These are phyloP conservation scores for Fusarium kyushuense DNA, from an alignment of 2,329 filamentous ascomycete species.

Conservation along the genomic window DNA sequence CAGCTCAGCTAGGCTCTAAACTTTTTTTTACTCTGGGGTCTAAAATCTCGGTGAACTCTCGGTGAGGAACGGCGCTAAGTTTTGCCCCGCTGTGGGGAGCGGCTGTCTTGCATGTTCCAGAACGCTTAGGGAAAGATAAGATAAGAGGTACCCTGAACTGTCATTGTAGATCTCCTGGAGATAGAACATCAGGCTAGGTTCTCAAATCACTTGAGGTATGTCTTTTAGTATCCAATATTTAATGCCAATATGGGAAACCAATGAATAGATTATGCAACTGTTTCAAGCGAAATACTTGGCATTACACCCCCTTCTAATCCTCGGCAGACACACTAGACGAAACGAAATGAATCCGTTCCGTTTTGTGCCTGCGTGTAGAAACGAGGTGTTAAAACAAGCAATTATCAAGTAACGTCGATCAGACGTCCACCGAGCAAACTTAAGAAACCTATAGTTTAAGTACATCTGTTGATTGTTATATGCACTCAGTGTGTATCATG, in stretches of 20 bases:
- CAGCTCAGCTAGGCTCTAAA: constrained; percentile 8
- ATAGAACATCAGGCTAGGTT: background rate
- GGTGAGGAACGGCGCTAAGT: constrained; percentile 24
- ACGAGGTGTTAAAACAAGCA: too few relatives aligned
- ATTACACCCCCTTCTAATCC: background rate
- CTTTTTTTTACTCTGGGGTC: constrained; percentile 33
- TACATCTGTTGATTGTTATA: background rate
- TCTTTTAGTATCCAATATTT: background rate
- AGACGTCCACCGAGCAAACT: too few relatives aligned
- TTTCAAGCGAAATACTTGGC: too few relatives aligned
- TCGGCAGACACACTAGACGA: background rate
- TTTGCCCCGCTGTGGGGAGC: constrained; percentile 32
- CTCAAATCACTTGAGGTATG: background rate
- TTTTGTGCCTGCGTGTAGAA: background rate
- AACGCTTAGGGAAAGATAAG: constrained; percentile 13
- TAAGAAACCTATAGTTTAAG: background rate
- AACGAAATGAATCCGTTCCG: background rate
- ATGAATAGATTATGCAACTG: too few relatives aligned
- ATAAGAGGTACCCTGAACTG: background rate
- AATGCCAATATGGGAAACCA: background rate
- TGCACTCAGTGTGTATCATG: background rate
- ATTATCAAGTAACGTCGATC: too few relatives aligned
- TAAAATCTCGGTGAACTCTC: constrained; percentile 37
- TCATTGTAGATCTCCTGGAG: background rate
- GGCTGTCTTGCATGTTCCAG: constrained; percentile 23